Conservation (phyloP, 1,284 basidiomycete species). For the Megacollybia platyphylla region DNA sequence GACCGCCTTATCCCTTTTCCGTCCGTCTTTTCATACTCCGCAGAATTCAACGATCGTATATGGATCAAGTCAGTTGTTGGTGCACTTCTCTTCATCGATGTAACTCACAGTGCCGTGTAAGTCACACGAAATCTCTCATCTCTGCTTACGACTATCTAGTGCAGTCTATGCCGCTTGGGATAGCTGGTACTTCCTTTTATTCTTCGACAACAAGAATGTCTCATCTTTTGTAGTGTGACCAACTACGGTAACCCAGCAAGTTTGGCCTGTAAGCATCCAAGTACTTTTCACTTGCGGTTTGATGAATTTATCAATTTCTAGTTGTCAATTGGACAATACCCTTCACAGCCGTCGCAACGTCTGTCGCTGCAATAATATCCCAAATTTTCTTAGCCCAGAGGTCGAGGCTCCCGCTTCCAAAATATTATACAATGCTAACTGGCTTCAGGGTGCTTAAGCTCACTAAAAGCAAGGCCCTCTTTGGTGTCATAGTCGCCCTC, state of each 20-base stretch:
- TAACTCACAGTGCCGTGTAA: conserved; percentile 28
- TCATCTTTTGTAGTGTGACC: conserved; percentile 18
- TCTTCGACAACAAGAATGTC: background rate
- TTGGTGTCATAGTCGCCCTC: conserved; percentile 17
- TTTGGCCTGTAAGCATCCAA: conserved; percentile 16
- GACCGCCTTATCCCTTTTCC: conserved; percentile 9
- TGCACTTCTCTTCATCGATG: conserved; percentile 29
- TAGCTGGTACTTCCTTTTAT: conserved; percentile 17
- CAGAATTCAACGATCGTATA: conserved; percentile 30
- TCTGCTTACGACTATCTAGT: conserved; percentile 10
- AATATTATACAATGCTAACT: background rate
- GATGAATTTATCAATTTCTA: background rate
- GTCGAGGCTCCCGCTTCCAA: background rate
- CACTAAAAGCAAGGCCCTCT: conserved; percentile 20
- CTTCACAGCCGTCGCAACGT: conserved; percentile 4
- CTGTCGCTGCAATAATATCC: conserved; percentile 2
- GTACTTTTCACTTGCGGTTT: background rate
- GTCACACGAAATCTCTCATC: conserved; percentile 5
- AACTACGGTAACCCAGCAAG: conserved; percentile 24
- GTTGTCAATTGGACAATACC: conserved; percentile 4
- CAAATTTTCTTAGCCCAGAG: conserved; percentile 3
- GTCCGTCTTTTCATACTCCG: conserved; percentile 1
- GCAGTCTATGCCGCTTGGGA: conserved; percentile 26
- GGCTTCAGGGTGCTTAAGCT: conserved; percentile 17
- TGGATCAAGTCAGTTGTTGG: conserved; percentile 29